Conservation (phyloP, 176 grass and related monocot genomes). For the bread wheat (Triticum aestivum) region DNA sequence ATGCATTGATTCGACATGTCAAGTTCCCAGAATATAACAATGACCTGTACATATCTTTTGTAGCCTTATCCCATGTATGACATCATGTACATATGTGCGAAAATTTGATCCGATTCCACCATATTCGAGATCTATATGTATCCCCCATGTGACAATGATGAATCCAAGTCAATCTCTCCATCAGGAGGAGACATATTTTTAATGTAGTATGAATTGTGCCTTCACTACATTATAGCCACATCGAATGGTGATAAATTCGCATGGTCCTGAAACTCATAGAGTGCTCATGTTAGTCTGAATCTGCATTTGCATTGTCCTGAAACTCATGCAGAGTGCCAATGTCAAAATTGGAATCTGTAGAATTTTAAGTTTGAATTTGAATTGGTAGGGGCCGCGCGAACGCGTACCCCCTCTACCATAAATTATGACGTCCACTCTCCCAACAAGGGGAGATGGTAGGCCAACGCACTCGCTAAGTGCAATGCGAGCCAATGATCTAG, state of each 20-base stretch:
- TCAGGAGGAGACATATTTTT: not conserved
- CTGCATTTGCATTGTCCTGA: too few relatives aligned
- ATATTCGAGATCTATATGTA: not conserved
- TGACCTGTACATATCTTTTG: constrained; percentile 42
- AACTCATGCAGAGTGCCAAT: too few relatives aligned
- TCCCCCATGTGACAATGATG: not conserved
- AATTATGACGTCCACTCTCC: constrained; percentile 48
- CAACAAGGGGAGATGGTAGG: constrained; percentile 31
- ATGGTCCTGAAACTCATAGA: not conserved
- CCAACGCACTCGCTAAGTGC: not conserved
- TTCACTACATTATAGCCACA: not conserved
- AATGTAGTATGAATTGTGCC: not conserved
- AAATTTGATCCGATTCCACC: not conserved
- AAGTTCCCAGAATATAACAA: not conserved
- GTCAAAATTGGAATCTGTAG: too few relatives aligned
- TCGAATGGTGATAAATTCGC: too few relatives aligned
- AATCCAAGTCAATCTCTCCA: not conserved
- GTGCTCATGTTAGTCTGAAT: not conserved
- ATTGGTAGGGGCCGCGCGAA: constrained; percentile 11
- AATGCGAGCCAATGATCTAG: constrained; percentile 28
- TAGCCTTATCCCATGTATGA: constrained; percentile 17
- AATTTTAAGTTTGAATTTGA: too few relatives aligned
- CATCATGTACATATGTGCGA: constrained; percentile 32
- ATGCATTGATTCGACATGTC: not conserved
- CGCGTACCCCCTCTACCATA: constrained; percentile 36